Conservation (phyloP, 768 basidiomycete species). For the Tricholoma matsutake region DNA sequence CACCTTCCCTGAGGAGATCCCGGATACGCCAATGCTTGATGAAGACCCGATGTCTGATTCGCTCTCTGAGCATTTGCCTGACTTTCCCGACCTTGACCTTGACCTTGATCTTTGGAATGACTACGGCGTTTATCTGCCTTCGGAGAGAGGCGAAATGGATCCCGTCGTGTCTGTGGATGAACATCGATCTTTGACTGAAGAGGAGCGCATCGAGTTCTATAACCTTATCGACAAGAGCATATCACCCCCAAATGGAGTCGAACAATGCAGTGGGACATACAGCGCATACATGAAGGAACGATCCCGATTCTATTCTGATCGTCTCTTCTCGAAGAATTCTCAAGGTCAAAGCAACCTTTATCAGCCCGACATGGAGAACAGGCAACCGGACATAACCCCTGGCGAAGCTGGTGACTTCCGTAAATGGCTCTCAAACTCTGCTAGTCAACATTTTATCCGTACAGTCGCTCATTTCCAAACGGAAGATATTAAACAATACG, state of each 20-base stretch:
- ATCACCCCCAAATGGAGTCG: conserved; percentile 41
- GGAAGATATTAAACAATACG: neutral
- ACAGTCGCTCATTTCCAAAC: neutral
- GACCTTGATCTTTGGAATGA: conserved; percentile 4
- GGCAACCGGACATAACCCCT: neutral
- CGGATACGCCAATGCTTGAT: conserved; percentile 12
- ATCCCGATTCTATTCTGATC: conserved; percentile 45
- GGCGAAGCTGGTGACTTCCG: conserved; percentile 27
- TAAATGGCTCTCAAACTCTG: conserved; percentile 26
- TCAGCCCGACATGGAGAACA: neutral
- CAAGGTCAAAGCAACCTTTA: neutral
- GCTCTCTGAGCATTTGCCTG: conserved; percentile 14
- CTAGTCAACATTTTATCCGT: neutral
- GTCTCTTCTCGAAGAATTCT: conserved; percentile 24
- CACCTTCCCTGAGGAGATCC: conserved; percentile 19
- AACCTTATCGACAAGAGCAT: conserved; percentile 47
- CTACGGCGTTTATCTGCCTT: neutral
- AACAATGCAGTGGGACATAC: conserved; percentile 53
- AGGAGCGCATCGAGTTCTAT: conserved; percentile 52
- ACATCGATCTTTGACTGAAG: conserved; percentile 33
- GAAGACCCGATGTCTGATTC: conserved; percentile 17
- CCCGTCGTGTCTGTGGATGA: conserved; percentile 23
- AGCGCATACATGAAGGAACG: conserved; percentile 48
- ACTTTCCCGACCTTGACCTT: neutral
- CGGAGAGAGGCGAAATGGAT: conserved; percentile 11